These are phyloP conservation scores for Discostella stelligera DNA, from an alignment of 352 stramenopile species.

Conservation along the genomic window DNA sequence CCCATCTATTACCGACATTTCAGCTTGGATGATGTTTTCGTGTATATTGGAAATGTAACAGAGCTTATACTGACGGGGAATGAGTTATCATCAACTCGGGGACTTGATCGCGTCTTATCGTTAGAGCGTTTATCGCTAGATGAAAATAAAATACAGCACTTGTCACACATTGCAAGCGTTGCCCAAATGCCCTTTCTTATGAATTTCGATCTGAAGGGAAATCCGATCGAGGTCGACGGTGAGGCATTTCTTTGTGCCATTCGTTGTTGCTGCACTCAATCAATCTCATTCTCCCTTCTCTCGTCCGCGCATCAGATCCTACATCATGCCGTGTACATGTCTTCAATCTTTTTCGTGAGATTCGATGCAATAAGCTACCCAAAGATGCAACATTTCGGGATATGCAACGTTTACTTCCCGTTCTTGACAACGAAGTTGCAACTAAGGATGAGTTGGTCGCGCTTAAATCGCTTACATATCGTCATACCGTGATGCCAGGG, in stretches of 20 bases:
- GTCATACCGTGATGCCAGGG: constrained; percentile 28
- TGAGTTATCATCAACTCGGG: constrained; percentile 49
- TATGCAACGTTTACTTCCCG: constrained; percentile 54
- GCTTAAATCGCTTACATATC: constrained; percentile 58
- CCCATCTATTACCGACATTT: constrained; percentile 3
- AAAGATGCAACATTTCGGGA: constrained; percentile 54
- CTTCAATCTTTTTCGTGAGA: constrained; percentile 56
- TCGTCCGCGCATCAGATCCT: constrained; percentile 16
- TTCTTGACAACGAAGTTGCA: constrained; percentile 53
- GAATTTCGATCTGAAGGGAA: constrained; percentile 60
- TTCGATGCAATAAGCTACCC: constrained; percentile 38
- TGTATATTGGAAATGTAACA: constrained; percentile 69
- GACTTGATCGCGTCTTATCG: constrained; percentile 68
- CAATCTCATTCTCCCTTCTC: background rate
- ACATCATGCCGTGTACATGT: constrained; percentile 49
- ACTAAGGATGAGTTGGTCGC: constrained; percentile 58
- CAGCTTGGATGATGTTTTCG: constrained; percentile 49
- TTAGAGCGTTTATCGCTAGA: constrained; percentile 66
- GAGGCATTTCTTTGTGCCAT: constrained; percentile 6
- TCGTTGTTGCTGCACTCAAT: background rate
- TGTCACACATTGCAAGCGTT: constrained; percentile 53
- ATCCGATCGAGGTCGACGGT: constrained; percentile 56
- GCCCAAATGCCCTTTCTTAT: constrained; percentile 68
- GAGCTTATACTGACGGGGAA: constrained; percentile 70
- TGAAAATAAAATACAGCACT: constrained; percentile 64